Conservation (phyloP, 352 stramenopile species). For the Blastocystis sp. region DNA sequence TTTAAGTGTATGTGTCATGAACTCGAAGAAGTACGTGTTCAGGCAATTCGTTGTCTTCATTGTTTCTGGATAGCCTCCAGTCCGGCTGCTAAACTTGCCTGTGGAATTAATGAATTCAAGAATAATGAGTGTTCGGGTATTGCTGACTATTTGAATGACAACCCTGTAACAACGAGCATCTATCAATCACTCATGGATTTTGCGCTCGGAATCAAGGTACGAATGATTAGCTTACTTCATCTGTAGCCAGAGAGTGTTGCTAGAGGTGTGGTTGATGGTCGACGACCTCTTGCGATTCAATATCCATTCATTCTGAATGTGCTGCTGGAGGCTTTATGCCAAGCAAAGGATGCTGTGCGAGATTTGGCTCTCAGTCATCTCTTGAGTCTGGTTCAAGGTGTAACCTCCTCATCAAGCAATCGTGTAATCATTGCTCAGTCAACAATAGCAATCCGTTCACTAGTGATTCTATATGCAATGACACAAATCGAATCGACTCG, state of each 20-base stretch:
- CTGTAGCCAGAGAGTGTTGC: slow-evolving; percentile 32
- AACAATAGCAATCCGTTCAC: not conserved
- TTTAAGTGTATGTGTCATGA: slow-evolving; percentile 53
- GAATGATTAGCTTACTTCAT: not conserved
- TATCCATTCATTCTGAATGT: slow-evolving; percentile 39
- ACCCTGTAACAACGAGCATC: not conserved
- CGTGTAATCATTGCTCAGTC: slow-evolving; percentile 38
- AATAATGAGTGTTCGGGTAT: slow-evolving; percentile 25
- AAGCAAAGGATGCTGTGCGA: slow-evolving; percentile 47
- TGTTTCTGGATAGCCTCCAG: slow-evolving; percentile 46
- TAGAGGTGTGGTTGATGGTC: slow-evolving; percentile 22
- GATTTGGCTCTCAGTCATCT: slow-evolving; percentile 28
- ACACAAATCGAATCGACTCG: slow-evolving; percentile 33
- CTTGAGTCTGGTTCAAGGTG: slow-evolving; percentile 25
- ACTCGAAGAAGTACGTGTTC: slow-evolving; percentile 37
- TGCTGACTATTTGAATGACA: slow-evolving; percentile 21
- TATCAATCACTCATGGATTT: slow-evolving; percentile 61
- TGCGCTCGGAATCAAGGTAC: slow-evolving; percentile 39
- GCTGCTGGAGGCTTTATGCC: slow-evolving; percentile 37
- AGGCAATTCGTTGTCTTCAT: slow-evolving; percentile 47
- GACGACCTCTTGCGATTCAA: slow-evolving; percentile 52
- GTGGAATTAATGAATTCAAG: slow-evolving; percentile 45
- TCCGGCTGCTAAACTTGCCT: not conserved
- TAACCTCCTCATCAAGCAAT: slow-evolving; percentile 26
- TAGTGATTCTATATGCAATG: slow-evolving; percentile 2